Conservation (phyloP, 768 basidiomycete species). For the Phlegmacium glaucopus region DNA sequence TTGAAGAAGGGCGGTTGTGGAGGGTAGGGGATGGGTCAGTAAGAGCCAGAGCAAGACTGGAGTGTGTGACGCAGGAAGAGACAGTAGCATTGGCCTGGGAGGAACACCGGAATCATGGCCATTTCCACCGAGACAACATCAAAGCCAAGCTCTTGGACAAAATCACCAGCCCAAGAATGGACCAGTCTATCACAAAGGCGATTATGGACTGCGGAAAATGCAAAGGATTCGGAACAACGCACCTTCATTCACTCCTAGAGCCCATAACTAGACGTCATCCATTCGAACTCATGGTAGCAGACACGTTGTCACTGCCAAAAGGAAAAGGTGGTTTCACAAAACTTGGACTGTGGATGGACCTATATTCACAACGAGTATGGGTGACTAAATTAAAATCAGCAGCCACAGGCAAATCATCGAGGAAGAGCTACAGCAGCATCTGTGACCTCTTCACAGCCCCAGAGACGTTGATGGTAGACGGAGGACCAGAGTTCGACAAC, state of each 20-base stretch:
- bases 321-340: slow-evolving; percentile 29
- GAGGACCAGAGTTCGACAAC: no score
- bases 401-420: slow-evolving; percentile 25
- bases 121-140: slow-evolving; percentile 31
- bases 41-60: slow-evolving; percentile 16
- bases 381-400: slow-evolving; percentile 23
- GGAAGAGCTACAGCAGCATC: slow-evolving; percentile 17
- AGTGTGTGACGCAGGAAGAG: slow-evolving; percentile 27
- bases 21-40: slow-evolving; percentile 11
- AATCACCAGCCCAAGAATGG: slow-evolving; percentile 24
- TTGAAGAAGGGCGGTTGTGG: slow-evolving; percentile 28
- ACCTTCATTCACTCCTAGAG: slow-evolving; percentile 31
- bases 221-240: slow-evolving; percentile 28
- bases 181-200: slow-evolving; percentile 19
- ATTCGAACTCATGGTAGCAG: no score
- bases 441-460: slow-evolving; percentile 16
- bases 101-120: slow-evolving; percentile 22
- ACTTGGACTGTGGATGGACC: slow-evolving; percentile 27
- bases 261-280: slow-evolving; percentile 31
- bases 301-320: slow-evolving; percentile 31
- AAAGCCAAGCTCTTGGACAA: slow-evolving; percentile 27
- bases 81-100: slow-evolving; percentile 17
- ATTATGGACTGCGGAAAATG: slow-evolving; percentile 23
- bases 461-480: no score
- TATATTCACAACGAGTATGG: slow-evolving; percentile 27